Evolutionary conservation across 306 rosid species (phyloP).

Genomic region (Prosopis cineraria): DNA sequence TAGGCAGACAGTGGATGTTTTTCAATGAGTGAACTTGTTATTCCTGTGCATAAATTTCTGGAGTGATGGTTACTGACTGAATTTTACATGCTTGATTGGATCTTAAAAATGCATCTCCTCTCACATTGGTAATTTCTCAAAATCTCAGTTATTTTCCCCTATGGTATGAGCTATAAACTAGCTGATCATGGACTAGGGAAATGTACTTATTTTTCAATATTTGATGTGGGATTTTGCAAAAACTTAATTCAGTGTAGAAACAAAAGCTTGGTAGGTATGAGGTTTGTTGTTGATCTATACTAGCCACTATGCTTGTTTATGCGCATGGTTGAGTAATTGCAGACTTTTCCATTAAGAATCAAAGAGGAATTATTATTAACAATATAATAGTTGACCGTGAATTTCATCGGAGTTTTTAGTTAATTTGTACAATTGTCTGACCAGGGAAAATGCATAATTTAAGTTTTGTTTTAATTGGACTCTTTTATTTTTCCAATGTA

Average conservation of each 20-base stretch:
- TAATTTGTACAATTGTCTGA: background rate
- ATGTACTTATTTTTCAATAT: background rate
- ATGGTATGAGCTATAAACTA: background rate
- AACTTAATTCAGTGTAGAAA: slow-evolving; percentile 8
- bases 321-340: slow-evolving; percentile 24
- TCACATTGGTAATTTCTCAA: background rate
- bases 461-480: background rate
- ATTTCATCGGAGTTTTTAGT: background rate
- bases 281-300: background rate
- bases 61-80: background rate
- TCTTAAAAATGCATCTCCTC: slow-evolving; percentile 15
- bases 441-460: slow-evolving; percentile 1
- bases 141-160: background rate
- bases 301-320: slow-evolving; percentile 1
- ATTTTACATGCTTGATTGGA: background rate
- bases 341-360: background rate
- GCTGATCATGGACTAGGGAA: background rate
- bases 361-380: background rate
- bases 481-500: background rate
- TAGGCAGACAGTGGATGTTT: slow-evolving; percentile 5
- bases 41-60: background rate
- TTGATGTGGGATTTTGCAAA: slow-evolving; percentile 11
- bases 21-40: background rate
- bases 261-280: background rate
- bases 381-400: background rate